phyloP scores from a whole-genome alignment of 495 filamentous ascomycete genomes.

The Aspergillus ostianus region DNA sequence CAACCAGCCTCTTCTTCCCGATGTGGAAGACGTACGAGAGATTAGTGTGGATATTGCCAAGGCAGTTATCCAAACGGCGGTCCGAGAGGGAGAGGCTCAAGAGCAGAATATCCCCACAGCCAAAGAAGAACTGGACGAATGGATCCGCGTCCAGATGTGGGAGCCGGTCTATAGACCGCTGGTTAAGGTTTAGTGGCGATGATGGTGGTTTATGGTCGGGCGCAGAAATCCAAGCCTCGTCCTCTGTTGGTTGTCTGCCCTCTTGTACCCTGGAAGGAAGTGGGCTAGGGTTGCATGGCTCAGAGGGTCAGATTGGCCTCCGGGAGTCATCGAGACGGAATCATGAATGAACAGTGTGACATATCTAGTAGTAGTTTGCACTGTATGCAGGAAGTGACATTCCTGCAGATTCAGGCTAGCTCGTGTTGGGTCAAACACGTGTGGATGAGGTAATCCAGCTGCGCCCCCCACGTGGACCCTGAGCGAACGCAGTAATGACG shows the following conservation, averaged over 20 bases:
- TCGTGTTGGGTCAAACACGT: too few species aligned
- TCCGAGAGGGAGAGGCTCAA: constrained; percentile 65
- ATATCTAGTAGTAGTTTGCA: too few species aligned
- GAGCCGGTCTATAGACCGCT: constrained; percentile 69
- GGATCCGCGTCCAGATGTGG: constrained; percentile 92
- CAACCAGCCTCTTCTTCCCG: constrained; percentile 64
- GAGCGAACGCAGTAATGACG: too few species aligned
- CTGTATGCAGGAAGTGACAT: too few species aligned
- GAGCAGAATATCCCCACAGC: constrained; percentile 41
- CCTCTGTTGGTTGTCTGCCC: too few species aligned
- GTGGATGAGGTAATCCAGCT: background rate
- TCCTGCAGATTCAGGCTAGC: too few species aligned
- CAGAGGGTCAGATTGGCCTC: too few species aligned
- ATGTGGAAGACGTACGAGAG: constrained; percentile 70
- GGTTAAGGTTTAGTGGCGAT: background rate
- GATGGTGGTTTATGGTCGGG: background rate
- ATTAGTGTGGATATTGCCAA: constrained; percentile 76
- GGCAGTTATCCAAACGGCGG: constrained; percentile 71
- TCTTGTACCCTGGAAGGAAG: too few species aligned
- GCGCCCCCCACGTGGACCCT: background rate
- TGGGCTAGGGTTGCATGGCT: too few species aligned
- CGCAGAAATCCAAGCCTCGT: background rate
- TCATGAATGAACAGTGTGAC: too few species aligned
- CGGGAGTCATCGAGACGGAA: too few species aligned
- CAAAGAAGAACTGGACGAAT: constrained; percentile 64